These are phyloP conservation scores for Lachnellula hyalina DNA, from an alignment of 2,329 filamentous ascomycete species.

Conservation along the genomic window DNA sequence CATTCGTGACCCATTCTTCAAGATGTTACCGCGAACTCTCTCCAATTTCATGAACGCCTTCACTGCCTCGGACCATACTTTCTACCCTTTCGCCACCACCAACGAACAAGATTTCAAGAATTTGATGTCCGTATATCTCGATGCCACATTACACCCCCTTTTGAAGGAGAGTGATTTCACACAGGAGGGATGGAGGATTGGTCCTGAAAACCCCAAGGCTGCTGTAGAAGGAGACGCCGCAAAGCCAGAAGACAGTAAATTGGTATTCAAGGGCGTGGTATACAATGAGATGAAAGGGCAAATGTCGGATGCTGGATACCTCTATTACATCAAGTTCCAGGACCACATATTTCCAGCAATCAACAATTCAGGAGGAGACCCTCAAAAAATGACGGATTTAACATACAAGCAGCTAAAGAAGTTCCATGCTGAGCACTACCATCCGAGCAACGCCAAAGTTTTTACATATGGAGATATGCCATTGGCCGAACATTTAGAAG, in stretches of 20 bases:
- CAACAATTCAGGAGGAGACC: constrained; percentile 95
- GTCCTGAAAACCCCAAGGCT: constrained; percentile 73
- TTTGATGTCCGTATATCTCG: constrained; percentile 91
- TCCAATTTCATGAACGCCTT: constrained; percentile 99
- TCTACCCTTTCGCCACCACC: constrained; percentile 96
- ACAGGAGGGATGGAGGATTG: constrained; percentile 95
- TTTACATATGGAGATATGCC: constrained; percentile 95
- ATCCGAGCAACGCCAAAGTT: constrained; percentile 94
- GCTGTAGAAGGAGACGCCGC: constrained; percentile 38
- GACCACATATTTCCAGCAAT: constrained; percentile 91
- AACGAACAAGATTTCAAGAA: constrained; percentile 95
- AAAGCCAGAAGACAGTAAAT: constrained; percentile 52
- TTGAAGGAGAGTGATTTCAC: constrained; percentile 88
- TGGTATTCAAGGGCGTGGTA: constrained; percentile 96
- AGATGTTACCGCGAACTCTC: constrained; percentile 96
- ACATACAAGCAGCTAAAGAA: constrained; percentile 84
- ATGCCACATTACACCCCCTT: constrained; percentile 85
- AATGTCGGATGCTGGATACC: constrained; percentile 93
- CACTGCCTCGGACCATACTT: constrained; percentile 92
- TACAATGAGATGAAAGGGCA: constrained; percentile 99
- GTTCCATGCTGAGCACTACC: constrained; percentile 91
- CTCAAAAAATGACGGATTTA: constrained; percentile 90
- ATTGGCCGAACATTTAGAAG: constrained; percentile 70
- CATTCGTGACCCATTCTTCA: constrained; percentile 99
- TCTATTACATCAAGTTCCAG: constrained; percentile 93